Evolutionary conservation across 1,284 basidiomycete genomes (phyloP).

Genomic region (Fomitopsis palustris): DNA sequence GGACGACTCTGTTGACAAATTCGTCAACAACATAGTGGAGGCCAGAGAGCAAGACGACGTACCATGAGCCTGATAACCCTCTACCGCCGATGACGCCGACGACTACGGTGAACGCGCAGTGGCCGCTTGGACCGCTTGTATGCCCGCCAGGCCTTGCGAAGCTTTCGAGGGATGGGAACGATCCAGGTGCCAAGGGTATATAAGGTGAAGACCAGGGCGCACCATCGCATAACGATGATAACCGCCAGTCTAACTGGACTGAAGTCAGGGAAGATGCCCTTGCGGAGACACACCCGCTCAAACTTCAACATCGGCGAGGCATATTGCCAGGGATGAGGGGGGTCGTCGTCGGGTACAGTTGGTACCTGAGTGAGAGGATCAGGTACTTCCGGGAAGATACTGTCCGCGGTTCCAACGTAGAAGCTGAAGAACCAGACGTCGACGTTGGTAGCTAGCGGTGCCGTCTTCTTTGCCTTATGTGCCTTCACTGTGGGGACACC

Average conservation of each 20-base stretch:
- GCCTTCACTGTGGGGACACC: not conserved
- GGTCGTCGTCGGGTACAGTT: not conserved
- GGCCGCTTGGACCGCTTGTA: not conserved
- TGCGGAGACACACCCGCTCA: not conserved
- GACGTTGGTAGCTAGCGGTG: not conserved
- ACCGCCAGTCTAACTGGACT: not conserved
- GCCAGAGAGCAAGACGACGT: not conserved
- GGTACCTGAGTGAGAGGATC: not conserved
- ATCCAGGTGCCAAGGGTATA: not conserved
- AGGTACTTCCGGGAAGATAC: not conserved
- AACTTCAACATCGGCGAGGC: not conserved
- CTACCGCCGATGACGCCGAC: not conserved
- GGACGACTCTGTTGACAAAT: no score
- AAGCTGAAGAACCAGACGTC: not conserved
- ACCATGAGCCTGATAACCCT: not conserved
- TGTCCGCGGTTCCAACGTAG: not conserved
- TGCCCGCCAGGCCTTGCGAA: not conserved
- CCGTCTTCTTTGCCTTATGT: not conserved
- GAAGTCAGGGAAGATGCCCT: not conserved
- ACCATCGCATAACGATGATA: not conserved
- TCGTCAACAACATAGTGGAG: not conserved
- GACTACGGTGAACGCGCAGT: not conserved
- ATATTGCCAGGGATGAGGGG: not conserved
- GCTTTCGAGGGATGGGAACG: not conserved
- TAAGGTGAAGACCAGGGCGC: not conserved